These are phyloP conservation scores for Vachellia collinsii DNA, from an alignment of 306 rosid species.

Conservation along the genomic window DNA sequence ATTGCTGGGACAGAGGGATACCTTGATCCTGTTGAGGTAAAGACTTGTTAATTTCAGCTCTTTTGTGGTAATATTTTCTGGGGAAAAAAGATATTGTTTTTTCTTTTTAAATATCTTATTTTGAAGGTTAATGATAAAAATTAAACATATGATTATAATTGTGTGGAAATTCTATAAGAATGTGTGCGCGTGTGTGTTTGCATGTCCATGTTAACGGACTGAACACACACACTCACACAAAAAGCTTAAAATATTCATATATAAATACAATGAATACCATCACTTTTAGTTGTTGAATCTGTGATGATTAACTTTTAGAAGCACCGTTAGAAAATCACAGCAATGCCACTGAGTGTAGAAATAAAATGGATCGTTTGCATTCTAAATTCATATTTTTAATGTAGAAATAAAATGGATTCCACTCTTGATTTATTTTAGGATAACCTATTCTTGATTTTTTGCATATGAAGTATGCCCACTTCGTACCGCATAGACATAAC, in stretches of 20 bases:
- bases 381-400: not conserved
- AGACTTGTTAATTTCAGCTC: slow-evolving; percentile 3
- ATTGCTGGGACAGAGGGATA: slow-evolving; percentile 71
- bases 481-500: not conserved
- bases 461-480: not conserved
- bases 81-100: not conserved
- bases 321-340: not conserved
- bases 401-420: not conserved
- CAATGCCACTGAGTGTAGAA: not conserved
- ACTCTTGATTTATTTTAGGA: not conserved
- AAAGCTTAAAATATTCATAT: not conserved
- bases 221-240: not conserved
- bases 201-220: not conserved
- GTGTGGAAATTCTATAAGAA: slow-evolving; percentile 16
- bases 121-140: slow-evolving; percentile 3
- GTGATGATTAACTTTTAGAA: not conserved
- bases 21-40: slow-evolving; percentile 90
- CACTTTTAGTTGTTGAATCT: slow-evolving; percentile 2
- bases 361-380: slow-evolving; percentile 1
- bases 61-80: slow-evolving; percentile 22
- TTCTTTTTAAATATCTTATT: slow-evolving; percentile 6
- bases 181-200: not conserved
- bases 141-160: slow-evolving; percentile 9
- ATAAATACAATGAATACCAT: not conserved
- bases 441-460: not conserved